phyloP scores from a whole-genome alignment of 1,284 basidiomycete species.

The Apiotrichum gracile region DNA sequence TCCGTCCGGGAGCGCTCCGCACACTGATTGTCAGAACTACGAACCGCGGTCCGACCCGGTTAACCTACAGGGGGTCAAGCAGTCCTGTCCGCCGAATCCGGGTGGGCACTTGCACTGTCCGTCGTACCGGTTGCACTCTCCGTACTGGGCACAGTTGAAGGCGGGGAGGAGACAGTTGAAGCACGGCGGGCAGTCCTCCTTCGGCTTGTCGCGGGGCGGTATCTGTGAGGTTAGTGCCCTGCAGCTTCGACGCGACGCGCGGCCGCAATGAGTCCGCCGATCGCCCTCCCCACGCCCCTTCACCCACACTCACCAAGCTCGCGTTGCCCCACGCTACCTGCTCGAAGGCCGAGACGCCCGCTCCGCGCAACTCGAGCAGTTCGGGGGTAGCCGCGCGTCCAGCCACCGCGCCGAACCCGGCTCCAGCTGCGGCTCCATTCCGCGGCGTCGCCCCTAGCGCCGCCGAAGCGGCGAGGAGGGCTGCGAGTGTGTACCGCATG shows the following conservation, averaged over 20 bases:
- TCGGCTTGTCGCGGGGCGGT: conserved; percentile 20
- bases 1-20: conserved; percentile 85
- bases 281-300: too few species aligned
- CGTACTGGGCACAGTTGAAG: conserved; percentile 78
- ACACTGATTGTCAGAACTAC: conserved; percentile 54
- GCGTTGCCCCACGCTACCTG: not conserved
- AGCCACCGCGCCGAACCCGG: not conserved
- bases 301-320: conserved; percentile 1
- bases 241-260: too few species aligned
- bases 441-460: not conserved
- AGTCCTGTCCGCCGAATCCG: conserved; percentile 87
- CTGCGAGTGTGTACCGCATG: not conserved
- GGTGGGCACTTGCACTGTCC: conserved; percentile 85
- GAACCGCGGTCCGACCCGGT: not conserved
- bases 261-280: too few species aligned
- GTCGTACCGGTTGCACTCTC: conserved; percentile 76
- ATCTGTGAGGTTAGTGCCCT: conserved; percentile 6
- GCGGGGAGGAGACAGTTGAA: conserved; percentile 81
- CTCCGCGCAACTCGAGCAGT: conserved; percentile 17
- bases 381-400: conserved; percentile 6
- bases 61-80: conserved; percentile 68
- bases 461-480: not conserved
- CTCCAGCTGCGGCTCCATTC: not conserved
- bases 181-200: conserved; percentile 52
- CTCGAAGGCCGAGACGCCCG: not conserved